phyloP scores from a whole-genome alignment of 1,139 yeast species.

The Blastobotrys persicus region DNA sequence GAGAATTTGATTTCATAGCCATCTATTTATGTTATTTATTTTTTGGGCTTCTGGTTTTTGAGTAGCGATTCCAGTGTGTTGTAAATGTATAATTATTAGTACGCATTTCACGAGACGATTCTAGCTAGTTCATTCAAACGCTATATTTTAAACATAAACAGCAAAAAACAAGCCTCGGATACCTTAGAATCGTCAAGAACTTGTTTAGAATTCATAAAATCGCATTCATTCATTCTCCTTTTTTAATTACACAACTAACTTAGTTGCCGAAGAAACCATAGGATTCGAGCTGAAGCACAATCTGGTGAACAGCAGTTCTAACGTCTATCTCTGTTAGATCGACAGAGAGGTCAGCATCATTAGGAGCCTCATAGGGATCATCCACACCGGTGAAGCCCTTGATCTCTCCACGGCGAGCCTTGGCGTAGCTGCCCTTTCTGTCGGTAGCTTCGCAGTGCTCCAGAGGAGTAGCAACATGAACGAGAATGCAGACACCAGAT shows the following conservation, averaged over 20 bases:
- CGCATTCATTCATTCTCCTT: too few species aligned
- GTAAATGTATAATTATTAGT: too few species aligned
- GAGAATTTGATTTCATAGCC: neutral
- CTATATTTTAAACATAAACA: too few species aligned
- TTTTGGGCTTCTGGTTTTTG: too few species aligned
- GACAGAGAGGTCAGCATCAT: conserved; percentile 52
- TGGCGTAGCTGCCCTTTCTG: conserved; percentile 47
- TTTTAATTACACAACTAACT: neutral
- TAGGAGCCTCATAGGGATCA: conserved; percentile 48
- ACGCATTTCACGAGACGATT: too few species aligned
- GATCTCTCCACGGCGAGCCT: conserved; percentile 46
- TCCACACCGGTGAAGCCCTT: conserved; percentile 49
- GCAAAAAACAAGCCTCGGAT: too few species aligned
- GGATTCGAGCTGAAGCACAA: conserved; percentile 66
- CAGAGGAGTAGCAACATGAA: conserved; percentile 51
- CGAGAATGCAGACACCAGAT: conserved; percentile 47
- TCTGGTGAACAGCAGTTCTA: conserved; percentile 65
- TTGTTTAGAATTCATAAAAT: neutral
- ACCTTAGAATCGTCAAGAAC: neutral
- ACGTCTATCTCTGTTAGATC: conserved; percentile 51
- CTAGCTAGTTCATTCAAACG: too few species aligned
- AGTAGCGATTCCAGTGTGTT: too few species aligned
- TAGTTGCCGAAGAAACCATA: conserved; percentile 68
- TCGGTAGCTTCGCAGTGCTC: conserved; percentile 47
- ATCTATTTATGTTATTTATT: conserved; percentile 12